Conservation (phyloP, 1,284 basidiomycete species). For the Leucoagaricus sp. region DNA sequence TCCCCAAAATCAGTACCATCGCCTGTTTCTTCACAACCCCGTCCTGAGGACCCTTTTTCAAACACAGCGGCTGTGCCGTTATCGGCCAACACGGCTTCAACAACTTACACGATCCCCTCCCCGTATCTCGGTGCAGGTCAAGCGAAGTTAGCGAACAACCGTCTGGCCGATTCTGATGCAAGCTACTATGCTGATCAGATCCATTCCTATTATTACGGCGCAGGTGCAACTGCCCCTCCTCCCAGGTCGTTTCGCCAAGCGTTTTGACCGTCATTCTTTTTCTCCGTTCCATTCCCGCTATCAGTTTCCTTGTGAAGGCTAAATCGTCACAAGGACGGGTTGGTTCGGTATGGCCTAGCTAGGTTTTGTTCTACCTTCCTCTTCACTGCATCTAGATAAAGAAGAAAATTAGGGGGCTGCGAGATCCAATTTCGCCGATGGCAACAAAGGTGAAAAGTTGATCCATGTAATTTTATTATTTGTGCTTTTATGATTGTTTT, state of each 20-base stretch:
- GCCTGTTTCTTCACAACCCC: background rate
- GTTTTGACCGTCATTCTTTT: background rate
- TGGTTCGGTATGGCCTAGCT: background rate
- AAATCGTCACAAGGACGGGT: background rate
- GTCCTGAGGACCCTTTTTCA: background rate
- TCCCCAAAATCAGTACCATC: background rate
- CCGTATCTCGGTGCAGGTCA: background rate
- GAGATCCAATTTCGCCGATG: background rate
- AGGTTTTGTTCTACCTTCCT: background rate
- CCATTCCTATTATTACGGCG: conserved; percentile 8
- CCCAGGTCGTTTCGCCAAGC: background rate
- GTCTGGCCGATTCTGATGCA: background rate
- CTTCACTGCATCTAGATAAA: background rate
- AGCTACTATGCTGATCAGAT: conserved; percentile 8
- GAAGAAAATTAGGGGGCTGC: background rate
- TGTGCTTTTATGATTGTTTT: background rate
- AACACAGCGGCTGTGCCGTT: background rate
- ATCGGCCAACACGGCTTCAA: background rate
- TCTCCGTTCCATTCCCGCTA: background rate
- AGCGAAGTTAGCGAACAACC: background rate
- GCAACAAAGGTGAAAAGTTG: background rate
- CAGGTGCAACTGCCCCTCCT: background rate
- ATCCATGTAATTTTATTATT: background rate
- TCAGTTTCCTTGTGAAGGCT: background rate
- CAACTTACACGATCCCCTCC: background rate